These are phyloP conservation scores for Globisporangium paroecandrum DNA, from an alignment of 352 stramenopile species.

Conservation along the genomic window DNA sequence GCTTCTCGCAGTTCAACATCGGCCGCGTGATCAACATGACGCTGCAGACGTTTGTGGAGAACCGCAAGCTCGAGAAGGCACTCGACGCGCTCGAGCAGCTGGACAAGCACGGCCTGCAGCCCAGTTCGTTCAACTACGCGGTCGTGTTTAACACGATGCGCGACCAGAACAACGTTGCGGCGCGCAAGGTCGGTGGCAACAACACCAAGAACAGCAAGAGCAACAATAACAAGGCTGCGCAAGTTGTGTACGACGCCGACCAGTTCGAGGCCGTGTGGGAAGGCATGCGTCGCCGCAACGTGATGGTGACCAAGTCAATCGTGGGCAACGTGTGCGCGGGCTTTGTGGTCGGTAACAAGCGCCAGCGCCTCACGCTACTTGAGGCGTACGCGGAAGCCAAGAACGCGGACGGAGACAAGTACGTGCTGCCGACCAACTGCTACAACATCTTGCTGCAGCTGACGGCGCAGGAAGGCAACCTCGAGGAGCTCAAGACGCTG, in stretches of 20 bases:
- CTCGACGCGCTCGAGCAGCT: slow-evolving; percentile 34
- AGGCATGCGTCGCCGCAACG: slow-evolving; percentile 32
- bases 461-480: slow-evolving; percentile 30
- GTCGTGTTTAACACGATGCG: slow-evolving; percentile 50
- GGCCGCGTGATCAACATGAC: slow-evolving; percentile 44
- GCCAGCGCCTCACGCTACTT: slow-evolving; percentile 52
- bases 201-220: slow-evolving; percentile 20
- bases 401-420: slow-evolving; percentile 32
- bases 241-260: slow-evolving; percentile 34
- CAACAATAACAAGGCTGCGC: slow-evolving; percentile 8
- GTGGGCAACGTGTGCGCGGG: slow-evolving; percentile 42
- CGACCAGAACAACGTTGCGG: slow-evolving; percentile 23
- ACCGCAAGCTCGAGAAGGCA: slow-evolving; percentile 32
- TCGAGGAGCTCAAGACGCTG: slow-evolving; percentile 35
- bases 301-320: slow-evolving; percentile 39
- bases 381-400: slow-evolving; percentile 44
- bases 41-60: slow-evolving; percentile 46
- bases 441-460: slow-evolving; percentile 46
- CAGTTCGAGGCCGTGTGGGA: slow-evolving; percentile 41
- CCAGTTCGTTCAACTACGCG: slow-evolving; percentile 39
- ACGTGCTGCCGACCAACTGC: slow-evolving; percentile 38
- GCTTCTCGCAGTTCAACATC: slow-evolving; percentile 42
- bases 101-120: slow-evolving; percentile 27
- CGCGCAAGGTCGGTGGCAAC: slow-evolving; percentile 14
- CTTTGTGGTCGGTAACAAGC: slow-evolving; percentile 43